Evolutionary conservation across 148 eudicot genomes (phyloP).

Genomic region (Amaranthus hypochondriacus): DNA sequence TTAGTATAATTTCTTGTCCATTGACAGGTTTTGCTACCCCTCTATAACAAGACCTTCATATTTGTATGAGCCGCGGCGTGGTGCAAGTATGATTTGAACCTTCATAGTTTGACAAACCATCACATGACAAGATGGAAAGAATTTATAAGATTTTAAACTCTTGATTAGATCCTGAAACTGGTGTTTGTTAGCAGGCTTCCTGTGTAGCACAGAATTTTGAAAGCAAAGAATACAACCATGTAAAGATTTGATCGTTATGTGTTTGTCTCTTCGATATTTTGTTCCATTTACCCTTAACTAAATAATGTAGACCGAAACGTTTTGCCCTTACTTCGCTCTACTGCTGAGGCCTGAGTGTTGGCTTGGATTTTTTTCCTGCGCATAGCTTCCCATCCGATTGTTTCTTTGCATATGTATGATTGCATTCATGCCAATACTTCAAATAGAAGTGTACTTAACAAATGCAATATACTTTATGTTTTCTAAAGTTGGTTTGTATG

Average conservation of each 20-base stretch:
- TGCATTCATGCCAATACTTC: background rate
- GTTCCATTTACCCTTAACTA: background rate
- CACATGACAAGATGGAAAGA: constrained; percentile 9
- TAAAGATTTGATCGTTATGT: background rate
- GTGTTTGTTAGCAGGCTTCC: constrained; percentile 2
- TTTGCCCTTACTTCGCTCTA: background rate
- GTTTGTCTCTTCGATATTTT: background rate
- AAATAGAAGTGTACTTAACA: too few species aligned
- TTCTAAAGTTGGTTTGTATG: too few species aligned
- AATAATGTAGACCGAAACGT: constrained; percentile 3
- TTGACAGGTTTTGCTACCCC: constrained; percentile 60
- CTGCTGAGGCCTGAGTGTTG: background rate
- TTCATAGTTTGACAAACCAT: constrained; percentile 17
- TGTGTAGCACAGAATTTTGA: constrained; percentile 9
- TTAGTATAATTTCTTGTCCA: constrained; percentile 5
- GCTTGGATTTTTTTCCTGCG: background rate
- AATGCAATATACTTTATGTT: too few species aligned
- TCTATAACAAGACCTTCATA: constrained; percentile 44
- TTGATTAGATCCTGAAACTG: constrained; percentile 3
- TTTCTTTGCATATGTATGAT: background rate
- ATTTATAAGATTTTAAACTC: constrained; percentile 16
- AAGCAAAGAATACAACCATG: background rate
- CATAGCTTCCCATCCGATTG: background rate
- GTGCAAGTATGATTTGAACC: constrained; percentile 3
- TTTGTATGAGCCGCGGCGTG: background rate